phyloP scores from a whole-genome alignment of 306 rosid species.

The Oxytropis ochrocephala region DNA sequence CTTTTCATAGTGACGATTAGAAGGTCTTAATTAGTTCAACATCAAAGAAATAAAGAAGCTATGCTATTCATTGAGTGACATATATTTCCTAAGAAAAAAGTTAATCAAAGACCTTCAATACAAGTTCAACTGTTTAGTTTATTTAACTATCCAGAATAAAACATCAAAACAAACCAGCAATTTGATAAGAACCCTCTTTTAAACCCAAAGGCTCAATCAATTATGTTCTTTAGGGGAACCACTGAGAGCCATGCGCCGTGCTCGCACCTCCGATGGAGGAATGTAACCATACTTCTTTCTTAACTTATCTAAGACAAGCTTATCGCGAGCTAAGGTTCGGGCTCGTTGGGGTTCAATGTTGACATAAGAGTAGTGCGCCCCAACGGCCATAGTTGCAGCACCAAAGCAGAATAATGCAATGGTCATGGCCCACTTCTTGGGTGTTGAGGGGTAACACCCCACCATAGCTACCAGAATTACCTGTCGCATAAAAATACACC shows the following conservation, averaged over 20 bases:
- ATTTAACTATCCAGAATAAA: neutral
- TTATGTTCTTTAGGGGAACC: conserved; percentile 43
- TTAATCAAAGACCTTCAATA: neutral
- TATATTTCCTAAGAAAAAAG: neutral
- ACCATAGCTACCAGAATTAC: conserved; percentile 32
- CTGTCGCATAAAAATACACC: neutral
- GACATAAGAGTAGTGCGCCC: conserved; percentile 57
- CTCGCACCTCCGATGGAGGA: conserved; percentile 55
- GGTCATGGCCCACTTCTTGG: conserved; percentile 55
- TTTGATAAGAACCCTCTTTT: neutral
- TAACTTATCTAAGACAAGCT: conserved; percentile 45
- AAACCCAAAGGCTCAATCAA: conserved; percentile 39
- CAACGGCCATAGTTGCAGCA: conserved; percentile 44
- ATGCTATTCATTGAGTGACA: neutral
- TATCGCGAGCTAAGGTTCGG: conserved; percentile 57
- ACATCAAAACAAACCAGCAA: neutral
- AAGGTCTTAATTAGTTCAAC: neutral
- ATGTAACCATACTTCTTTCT: conserved; percentile 56
- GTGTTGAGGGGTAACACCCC: conserved; percentile 67
- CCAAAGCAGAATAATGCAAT: conserved; percentile 53
- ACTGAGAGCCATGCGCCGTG: conserved; percentile 29
- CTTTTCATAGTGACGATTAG: neutral
- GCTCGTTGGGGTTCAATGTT: conserved; percentile 71
- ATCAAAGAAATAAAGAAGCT: neutral
- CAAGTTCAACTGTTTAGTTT: neutral